phyloP scores from a whole-genome alignment of 371 early-diverging fungal species.

The Smittium mucronatum region DNA sequence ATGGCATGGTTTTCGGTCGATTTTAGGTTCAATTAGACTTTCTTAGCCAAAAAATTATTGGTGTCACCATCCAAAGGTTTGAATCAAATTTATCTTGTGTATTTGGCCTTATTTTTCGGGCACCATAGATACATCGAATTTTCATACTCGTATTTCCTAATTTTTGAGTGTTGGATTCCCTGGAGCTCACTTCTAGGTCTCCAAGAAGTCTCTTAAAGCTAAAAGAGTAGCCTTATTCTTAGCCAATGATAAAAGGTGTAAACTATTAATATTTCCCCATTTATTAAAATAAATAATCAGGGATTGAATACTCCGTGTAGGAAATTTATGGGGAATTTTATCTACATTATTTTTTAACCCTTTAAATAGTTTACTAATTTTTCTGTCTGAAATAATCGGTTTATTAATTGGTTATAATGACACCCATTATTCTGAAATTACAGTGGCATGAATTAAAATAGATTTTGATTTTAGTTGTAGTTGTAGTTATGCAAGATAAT shows the following conservation, averaged over 20 bases:
- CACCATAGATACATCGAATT: conserved; percentile 1
- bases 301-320: background rate
- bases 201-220: background rate
- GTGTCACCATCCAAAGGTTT: background rate
- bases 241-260: background rate
- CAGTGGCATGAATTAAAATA: conserved; percentile 5
- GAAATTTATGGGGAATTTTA: background rate
- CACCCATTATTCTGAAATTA: background rate
- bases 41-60: background rate
- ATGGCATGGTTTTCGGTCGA: background rate
- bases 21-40: background rate
- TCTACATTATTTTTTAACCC: conserved; percentile 1
- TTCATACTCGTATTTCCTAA: background rate
- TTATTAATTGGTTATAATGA: background rate
- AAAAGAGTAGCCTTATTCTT: background rate
- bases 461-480: background rate
- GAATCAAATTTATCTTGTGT: background rate
- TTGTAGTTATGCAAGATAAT: background rate
- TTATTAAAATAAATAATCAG: background rate
- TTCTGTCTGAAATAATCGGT: background rate
- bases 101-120: background rate
- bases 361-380: background rate
- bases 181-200: conserved; percentile 5
- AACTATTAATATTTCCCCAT: background rate
- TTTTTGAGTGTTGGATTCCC: background rate